Base-by-base conservation (phyloP, 2,329 filamentous ascomycete genomes). In the Orbilia blumenaviensis region DNA sequence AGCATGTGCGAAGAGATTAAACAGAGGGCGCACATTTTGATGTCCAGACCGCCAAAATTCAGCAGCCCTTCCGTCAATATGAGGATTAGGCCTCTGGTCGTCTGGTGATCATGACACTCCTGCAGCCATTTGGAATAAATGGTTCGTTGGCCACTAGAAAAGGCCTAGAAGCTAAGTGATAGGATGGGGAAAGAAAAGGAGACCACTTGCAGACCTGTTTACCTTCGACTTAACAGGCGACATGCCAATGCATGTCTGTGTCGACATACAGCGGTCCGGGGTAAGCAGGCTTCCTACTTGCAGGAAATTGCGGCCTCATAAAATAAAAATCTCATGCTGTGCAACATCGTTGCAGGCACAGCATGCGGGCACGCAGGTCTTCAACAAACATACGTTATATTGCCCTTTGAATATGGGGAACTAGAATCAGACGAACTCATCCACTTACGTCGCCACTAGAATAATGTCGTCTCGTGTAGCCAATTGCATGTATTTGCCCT, bases 361-460 rank as follows among this genome's bases (percentile, higher is more conserved):
- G 42, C 50, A 52, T 42, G 44, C 42, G 36, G 27, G 25, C 25
- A 48, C 41, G 64, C 36, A 52, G 25, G 27, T 23, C 23, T 41
- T 38, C 21, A 7, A 16, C 1, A 27, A 34, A 8, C 21, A 38
- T 21, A 50, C 60, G 41, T 63, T 34, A 50, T 50, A 52, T 52
- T 44, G 62, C 25, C n/a, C n/a, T 25, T 16, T 12, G 16, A 42
- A 16, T 25, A 67, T 8, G 12, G 29, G 54, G 16, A 42, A 63
- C 66, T 50, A 58, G 16, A 29, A 46, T 27, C 10, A 54, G 44
- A 61, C 38, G 29, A 58, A 8, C 60, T 41, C 16, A 58, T 42
- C 29, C 63, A 76, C 72, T 76, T 76, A 76, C 72, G 72, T 68
- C 54, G 71, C 64, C 64, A 38, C 38, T 12, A 66, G 50, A 27